Conservation (phyloP, 2,329 filamentous ascomycete species). For the Fusarium algeriense region DNA sequence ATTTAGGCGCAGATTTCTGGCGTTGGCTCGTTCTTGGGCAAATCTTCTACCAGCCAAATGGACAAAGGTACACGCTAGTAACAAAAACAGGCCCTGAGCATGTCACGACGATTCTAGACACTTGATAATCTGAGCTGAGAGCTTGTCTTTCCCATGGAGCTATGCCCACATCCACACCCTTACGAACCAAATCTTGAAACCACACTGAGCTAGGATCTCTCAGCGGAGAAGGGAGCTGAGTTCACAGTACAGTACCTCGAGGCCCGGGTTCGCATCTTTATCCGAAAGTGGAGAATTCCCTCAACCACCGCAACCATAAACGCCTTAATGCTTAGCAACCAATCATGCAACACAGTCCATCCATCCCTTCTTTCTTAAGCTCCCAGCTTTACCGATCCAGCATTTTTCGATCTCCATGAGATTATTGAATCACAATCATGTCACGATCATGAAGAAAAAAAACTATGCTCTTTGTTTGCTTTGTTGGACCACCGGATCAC, state of each 20-base stretch:
- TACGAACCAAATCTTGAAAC: slow-evolving; percentile 24
- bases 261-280: slow-evolving; percentile 4
- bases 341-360: slow-evolving; percentile 13
- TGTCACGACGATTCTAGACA: slow-evolving; percentile 8
- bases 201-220: slow-evolving; percentile 35
- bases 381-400: slow-evolving; percentile 11
- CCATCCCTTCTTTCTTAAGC: slow-evolving; percentile 11
- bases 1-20: slow-evolving; percentile 4
- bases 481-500: not conserved
- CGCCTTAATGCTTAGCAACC: not conserved
- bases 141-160: not conserved
- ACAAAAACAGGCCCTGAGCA: slow-evolving; percentile 7
- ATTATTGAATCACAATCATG: slow-evolving; percentile 8
- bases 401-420: slow-evolving; percentile 9
- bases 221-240: slow-evolving; percentile 5
- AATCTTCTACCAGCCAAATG: not conserved
- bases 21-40: not conserved
- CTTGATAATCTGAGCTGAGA: not conserved
- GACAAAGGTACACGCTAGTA: slow-evolving; percentile 12
- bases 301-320: not conserved
- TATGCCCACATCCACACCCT: not conserved
- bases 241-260: not conserved
- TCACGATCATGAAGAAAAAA: slow-evolving; percentile 1
- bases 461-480: not conserved
- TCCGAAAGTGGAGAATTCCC: slow-evolving; percentile 11